Evolutionary conservation across 2,329 filamentous ascomycete genomes (phyloP), one percentile per base, ranked within the genome.

Genomic region (Colletotrichum orchidophilum): DNA sequence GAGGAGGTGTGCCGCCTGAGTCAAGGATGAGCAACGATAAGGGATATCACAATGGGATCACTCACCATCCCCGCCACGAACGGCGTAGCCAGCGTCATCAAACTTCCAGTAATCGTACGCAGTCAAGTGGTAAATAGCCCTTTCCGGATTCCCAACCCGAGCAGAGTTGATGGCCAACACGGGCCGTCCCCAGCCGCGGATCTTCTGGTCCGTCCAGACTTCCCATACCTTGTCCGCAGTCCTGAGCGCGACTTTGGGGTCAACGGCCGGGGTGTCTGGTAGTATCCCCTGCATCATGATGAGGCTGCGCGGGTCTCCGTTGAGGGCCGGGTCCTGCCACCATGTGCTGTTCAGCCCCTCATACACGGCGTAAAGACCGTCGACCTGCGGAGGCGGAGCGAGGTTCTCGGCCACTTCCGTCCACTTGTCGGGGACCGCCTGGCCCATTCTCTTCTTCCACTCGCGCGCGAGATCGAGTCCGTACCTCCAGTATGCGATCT

Each of bases 401-500:
- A 91, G 81, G 24, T 85, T 84, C 8, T 87, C 81, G 21, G 83
- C 81, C 1, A 90, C 86, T 0, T 77, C 77, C 0, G 77, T 77
- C 88, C 88, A 91, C 1, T 76, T 75, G 0, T 75, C 57, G 0
- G 88, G 87, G 0, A 85, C 77, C 0, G 80, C 49, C 18, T 83
- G 79, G 1, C 79, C 79, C 57, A 86, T 84, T 2, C 87, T 81
- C 58, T 79, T 67, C 75, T 87, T 87, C 88, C 89, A 91, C 9
- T 78, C 75, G 2, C 82, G 80, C 2, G 88, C 89, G 0, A 89
- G 76, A 29, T 86, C 83, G 9, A 91, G 82, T 1, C 89, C 89
- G 70, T 90, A 91, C 21, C 86, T 82, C 88, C 88, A 91, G 77
- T 91, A 91, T 5, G 88, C 85, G 27, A 66, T 61, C 67, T 70